Base-by-base conservation (phyloP, 1,284 basidiomycete genomes). In the Sporisorium graminicola region DNA sequence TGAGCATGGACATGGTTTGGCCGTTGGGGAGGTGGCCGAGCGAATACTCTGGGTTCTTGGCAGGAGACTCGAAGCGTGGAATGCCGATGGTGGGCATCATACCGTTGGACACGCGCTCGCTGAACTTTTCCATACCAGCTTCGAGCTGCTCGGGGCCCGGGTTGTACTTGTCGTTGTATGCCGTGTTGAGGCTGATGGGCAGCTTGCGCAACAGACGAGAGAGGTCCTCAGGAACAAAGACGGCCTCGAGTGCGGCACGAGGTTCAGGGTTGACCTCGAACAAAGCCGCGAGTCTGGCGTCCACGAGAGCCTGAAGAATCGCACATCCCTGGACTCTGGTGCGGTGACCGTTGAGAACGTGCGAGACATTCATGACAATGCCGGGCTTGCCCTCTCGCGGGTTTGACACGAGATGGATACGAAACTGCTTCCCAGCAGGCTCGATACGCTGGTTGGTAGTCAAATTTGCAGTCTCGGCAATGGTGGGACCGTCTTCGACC, bases 301-400 rank as follows among this genome's bases (percentile, higher is more conserved):
- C 52, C 7, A 65, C 44, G 4, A 63, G 55, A 2, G 64, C 69
- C n/a, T 65, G 51, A 16, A 65, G 14, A 24, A 63, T 59, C 4
- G 55, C 50, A 31, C 51, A 49, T 13, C 40, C 51, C 16, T 72
- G 63, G 16, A 53, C n/a, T 27, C 51, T 29, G 16, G 42, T 24
- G 10, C 58, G 64, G 24, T 72, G 69, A 20, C 69, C 69, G 42
- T 56, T 65, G 51, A 72, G 55, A 9, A 66, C 64, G 42, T 72
- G 69, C 18, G 69, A 72, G 24, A 55, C 63, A 26, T 72, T 57
- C n/a, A 63, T n/a, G n/a, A 72, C 46, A 0, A 72, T 7, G 12
- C 55, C 54, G 7, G 42, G 14, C 8, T 47, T 26, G 1, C 64
- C 64, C 9, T 58, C 31, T 2, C 54, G 46, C 2, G 69, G 64